Conservation (phyloP, 495 filamentous ascomycete species). For the Filosporella fistucella region DNA sequence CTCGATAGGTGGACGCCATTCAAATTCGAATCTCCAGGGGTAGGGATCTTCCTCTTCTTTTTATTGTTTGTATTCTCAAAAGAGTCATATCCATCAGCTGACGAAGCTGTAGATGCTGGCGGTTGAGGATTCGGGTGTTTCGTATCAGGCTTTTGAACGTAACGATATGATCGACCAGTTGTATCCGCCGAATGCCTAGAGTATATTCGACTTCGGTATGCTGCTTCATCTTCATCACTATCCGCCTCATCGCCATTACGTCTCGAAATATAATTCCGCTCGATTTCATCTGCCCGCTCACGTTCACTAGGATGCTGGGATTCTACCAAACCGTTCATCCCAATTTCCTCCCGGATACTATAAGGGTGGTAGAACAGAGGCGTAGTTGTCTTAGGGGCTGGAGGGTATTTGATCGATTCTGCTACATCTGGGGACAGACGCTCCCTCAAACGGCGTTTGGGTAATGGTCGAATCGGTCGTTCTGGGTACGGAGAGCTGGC, state of each 20-base stretch:
- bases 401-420: conserved; percentile 75
- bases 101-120: conserved; percentile 45
- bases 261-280: conserved; percentile 29
- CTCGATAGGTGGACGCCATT: conserved; percentile 48
- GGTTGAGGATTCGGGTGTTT: conserved; percentile 40
- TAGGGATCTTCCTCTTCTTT: conserved; percentile 97
- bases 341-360: conserved; percentile 35
- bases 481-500: conserved; percentile 76
- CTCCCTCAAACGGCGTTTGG: conserved; percentile 79
- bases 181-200: conserved; percentile 22
- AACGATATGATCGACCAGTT: conserved; percentile 25
- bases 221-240: conserved; percentile 34
- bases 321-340: conserved; percentile 12
- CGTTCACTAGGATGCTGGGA: conserved; percentile 20
- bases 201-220: conserved; percentile 22
- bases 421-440: conserved; percentile 80
- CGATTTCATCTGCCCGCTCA: conserved; percentile 19
- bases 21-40: conserved; percentile 58
- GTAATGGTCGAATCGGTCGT: conserved; percentile 88
- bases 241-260: conserved; percentile 28
- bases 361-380: conserved; percentile 77
- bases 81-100: conserved; percentile 87
- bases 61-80: conserved; percentile 99
- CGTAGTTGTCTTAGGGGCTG: conserved; percentile 57
- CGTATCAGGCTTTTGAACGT: conserved; percentile 26